Percentiles rank a stretch among this genome's conserved stretches.
Conservation (phyloP, 345 rosid genomes). For the Anastatica hierochuntica region DNA sequence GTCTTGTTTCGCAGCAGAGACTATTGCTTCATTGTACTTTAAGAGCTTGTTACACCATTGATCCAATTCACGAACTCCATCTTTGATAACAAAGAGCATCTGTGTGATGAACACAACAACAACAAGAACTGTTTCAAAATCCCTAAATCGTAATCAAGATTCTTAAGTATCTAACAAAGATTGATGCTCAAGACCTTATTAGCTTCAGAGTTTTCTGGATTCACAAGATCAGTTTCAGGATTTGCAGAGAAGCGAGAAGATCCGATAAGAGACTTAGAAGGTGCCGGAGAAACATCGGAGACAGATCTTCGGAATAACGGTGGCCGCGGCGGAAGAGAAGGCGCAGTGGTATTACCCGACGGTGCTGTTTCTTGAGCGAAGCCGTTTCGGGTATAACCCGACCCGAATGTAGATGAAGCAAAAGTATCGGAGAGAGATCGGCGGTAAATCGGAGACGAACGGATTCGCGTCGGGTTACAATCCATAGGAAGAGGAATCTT, state of each 20-base stretch:
- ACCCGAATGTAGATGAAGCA: slow-evolving; percentile 6
- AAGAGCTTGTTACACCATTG: slow-evolving; percentile 30
- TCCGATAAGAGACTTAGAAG: slow-evolving; percentile 4
- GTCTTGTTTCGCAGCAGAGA: slow-evolving; percentile 16
- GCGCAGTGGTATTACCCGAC: slow-evolving; percentile 1
- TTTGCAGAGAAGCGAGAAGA: slow-evolving; percentile 5
- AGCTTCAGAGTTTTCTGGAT: slow-evolving; percentile 17
- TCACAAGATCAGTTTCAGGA: slow-evolving; percentile 1
- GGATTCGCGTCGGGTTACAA: slow-evolving; percentile 12
- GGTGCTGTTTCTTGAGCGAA: slow-evolving; percentile 8
- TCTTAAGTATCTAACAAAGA: background rate
- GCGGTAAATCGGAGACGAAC: slow-evolving; percentile 14
- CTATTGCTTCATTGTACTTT: slow-evolving; percentile 20
- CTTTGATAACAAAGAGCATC: slow-evolving; percentile 28
- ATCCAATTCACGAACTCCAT: slow-evolving; percentile 25
- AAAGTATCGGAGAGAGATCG: slow-evolving; percentile 28
- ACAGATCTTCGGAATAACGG: slow-evolving; percentile 23
- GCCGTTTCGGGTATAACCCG: slow-evolving; percentile 4
- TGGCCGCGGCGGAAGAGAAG: slow-evolving; percentile 27
- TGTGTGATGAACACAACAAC: background rate
- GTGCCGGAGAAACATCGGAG: slow-evolving; percentile 21
- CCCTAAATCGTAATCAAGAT: background rate
- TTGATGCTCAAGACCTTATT: slow-evolving; percentile 12
- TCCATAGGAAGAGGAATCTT: slow-evolving; percentile 21
- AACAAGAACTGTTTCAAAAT: background rate